phyloP scores from a whole-genome alignment of 495 filamentous ascomycete species.

The Lophium mytilinum region DNA sequence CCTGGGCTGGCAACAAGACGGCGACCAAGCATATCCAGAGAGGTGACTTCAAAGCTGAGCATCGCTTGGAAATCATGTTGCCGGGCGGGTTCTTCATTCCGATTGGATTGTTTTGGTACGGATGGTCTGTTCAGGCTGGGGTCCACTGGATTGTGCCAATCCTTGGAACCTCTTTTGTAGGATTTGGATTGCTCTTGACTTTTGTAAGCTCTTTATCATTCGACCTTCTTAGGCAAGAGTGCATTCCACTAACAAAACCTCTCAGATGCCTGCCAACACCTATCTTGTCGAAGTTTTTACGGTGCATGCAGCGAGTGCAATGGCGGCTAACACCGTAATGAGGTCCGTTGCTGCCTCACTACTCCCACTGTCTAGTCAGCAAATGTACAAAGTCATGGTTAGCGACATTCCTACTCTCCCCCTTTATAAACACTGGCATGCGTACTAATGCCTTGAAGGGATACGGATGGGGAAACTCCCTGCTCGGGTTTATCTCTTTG shows the following conservation, averaged over 20 bases:
- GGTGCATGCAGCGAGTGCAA: constrained; percentile 24
- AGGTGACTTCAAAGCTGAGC: constrained; percentile 28
- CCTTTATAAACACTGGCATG: constrained; percentile 28
- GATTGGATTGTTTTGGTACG: constrained; percentile 32
- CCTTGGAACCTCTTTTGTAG: constrained; percentile 24
- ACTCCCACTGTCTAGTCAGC: constrained; percentile 18
- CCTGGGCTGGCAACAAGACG: constrained; percentile 20
- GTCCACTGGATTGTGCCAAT: constrained; percentile 31
- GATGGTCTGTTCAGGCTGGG: constrained; percentile 27
- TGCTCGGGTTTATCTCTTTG: constrained; percentile 32
- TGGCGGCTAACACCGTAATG: constrained; percentile 28
- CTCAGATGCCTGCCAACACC: constrained; percentile 25
- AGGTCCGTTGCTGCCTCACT: constrained; percentile 18
- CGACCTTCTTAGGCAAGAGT: neutral
- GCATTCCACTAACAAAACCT: neutral
- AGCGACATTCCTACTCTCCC: too few species aligned
- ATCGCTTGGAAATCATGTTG: constrained; percentile 27
- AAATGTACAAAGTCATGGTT: constrained; percentile 9
- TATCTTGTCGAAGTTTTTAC: constrained; percentile 30
- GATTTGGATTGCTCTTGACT: constrained; percentile 28
- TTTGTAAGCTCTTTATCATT: constrained; percentile 11
- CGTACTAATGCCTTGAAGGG: too few species aligned
- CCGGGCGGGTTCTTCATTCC: constrained; percentile 23
- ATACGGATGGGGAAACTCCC: constrained; percentile 36
- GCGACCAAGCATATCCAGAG: constrained; percentile 12